These are phyloP conservation scores for Gardenia jasminoides DNA, from an alignment of 257 asterid genomes.

Conservation along the genomic window DNA sequence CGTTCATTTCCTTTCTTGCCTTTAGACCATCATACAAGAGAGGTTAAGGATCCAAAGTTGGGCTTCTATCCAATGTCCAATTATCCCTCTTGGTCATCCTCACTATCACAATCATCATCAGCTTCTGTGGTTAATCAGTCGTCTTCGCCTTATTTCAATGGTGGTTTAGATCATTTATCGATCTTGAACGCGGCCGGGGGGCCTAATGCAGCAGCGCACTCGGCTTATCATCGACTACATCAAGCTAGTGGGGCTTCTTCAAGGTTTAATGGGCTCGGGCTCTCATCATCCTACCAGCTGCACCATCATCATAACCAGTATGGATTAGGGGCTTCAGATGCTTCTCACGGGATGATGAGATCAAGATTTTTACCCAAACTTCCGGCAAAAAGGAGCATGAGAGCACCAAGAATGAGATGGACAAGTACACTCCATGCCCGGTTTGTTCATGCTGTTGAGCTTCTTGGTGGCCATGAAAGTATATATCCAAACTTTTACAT, in stretches of 20 bases:
- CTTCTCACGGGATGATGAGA: slow-evolving; percentile 58
- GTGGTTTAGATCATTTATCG: slow-evolving; percentile 31
- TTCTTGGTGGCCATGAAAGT: slow-evolving; percentile 99
- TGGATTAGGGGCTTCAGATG: slow-evolving; percentile 38
- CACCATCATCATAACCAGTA: slow-evolving; percentile 28
- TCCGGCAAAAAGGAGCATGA: slow-evolving; percentile 71
- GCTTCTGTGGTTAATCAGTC: slow-evolving; percentile 11
- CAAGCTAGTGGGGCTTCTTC: neutral
- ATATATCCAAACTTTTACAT: neutral
- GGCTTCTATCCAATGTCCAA: slow-evolving; percentile 30
- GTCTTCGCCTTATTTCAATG: slow-evolving; percentile 23
- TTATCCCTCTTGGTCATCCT: slow-evolving; percentile 17
- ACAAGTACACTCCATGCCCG: slow-evolving; percentile 87
- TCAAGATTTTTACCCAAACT: slow-evolving; percentile 66
- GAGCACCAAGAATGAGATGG: slow-evolving; percentile 97
- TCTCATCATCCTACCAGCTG: slow-evolving; percentile 35
- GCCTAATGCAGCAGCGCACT: slow-evolving; percentile 21
- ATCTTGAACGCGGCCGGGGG: slow-evolving; percentile 21
- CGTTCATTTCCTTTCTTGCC: slow-evolving; percentile 36
- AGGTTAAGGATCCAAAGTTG: slow-evolving; percentile 39
- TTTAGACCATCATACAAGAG: slow-evolving; percentile 26
- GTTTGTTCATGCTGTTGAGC: slow-evolving; percentile 95
- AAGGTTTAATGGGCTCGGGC: slow-evolving; percentile 33
- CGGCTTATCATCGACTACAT: slow-evolving; percentile 26
- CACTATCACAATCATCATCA: slow-evolving; percentile 5